Conservation (phyloP, 257 asterid species). For the Plantago ovata region DNA sequence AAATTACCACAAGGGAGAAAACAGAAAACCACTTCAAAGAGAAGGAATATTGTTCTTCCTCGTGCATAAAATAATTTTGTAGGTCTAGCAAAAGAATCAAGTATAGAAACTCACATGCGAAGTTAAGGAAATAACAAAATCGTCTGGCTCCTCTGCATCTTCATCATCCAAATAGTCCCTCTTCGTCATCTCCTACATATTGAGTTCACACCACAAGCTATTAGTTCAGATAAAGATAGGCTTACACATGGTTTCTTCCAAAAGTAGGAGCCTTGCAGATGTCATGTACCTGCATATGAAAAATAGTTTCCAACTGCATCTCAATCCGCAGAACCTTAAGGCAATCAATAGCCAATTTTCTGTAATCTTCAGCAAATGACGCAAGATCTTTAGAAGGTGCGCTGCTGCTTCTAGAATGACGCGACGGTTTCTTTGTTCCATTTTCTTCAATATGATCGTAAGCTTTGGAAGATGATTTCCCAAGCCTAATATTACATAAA, state of each 20-base stretch:
- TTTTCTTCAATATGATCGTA: conserved; percentile 61
- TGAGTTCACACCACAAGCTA: conserved; percentile 26
- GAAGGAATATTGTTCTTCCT: neutral
- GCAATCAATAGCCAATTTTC: conserved; percentile 93
- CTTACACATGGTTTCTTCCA: neutral
- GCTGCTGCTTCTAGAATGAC: conserved; percentile 64
- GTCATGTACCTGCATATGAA: conserved; percentile 82
- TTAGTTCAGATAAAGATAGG: neutral
- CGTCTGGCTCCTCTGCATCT: conserved; percentile 99
- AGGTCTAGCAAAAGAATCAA: conserved; percentile 1
- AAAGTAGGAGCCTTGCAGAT: conserved; percentile 6
- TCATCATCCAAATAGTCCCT: conserved; percentile 90
- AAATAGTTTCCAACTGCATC: conserved; percentile 95
- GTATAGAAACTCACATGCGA: conserved; percentile 62
- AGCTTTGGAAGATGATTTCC: conserved; percentile 54
- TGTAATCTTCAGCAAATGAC: conserved; percentile 90
- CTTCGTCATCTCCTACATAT: conserved; percentile 77
- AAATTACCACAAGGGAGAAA: no score
- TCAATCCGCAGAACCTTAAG: conserved; percentile 93
- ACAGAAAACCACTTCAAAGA: no score
- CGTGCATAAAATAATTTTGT: neutral
- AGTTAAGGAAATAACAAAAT: conserved; percentile 81
- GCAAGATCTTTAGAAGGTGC: conserved; percentile 63
- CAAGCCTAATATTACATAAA: conserved; percentile 52
- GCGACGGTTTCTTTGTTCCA: conserved; percentile 37